Base-by-base conservation (phyloP, 441 rosid genomes). In the Populus hybrid region DNA sequence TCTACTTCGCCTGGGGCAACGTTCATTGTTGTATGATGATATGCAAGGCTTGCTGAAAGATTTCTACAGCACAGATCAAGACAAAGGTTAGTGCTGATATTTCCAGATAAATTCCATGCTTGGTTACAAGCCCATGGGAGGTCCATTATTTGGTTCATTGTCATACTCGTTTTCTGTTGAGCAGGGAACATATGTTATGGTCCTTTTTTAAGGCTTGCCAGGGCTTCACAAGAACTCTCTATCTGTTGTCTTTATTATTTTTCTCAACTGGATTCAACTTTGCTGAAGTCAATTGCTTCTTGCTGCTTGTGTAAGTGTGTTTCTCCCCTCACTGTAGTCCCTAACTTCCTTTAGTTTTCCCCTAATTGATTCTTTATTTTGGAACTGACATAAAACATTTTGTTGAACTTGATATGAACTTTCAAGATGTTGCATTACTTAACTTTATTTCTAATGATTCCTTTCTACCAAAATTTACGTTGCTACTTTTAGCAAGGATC, bases 171-270 rank as follows among this genome's bases (percentile, higher is more conserved):
- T 57, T 26, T 70, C n/a, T 82, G 20, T 72, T 73, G 64, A 81
- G 73, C 89, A 90, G 99, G 92, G 83, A 83, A 83, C 24, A 74
- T 81, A 72, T 24, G 67, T 64, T 84, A 85, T 85, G 99, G 99
- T 75, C 90, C 94, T 75, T 94, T 96, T 86, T 66, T 87, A 69
- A 88, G 83, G 76, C 97, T 96, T 80, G 87, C 93, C 30, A 57
- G 80, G 83, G 93, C 88, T 83, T 81, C 81, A 76, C 98, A 94
- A 86, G 96, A 93, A 76, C 84, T 93, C 74, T 81, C 98, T 38
- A 75, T 92, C 70, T 86, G 86, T 78, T 86, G 93, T 85, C 92
- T 94, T 59, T 92, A 85, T 83, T 94, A 93, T 83, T 94, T 93
- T 80, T 82, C 96, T 61, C 82, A 78, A 74, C 77, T 94, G 82